phyloP scores from a whole-genome alignment of 2,329 filamentous ascomycete genomes.

The Colletotrichum karsti region DNA sequence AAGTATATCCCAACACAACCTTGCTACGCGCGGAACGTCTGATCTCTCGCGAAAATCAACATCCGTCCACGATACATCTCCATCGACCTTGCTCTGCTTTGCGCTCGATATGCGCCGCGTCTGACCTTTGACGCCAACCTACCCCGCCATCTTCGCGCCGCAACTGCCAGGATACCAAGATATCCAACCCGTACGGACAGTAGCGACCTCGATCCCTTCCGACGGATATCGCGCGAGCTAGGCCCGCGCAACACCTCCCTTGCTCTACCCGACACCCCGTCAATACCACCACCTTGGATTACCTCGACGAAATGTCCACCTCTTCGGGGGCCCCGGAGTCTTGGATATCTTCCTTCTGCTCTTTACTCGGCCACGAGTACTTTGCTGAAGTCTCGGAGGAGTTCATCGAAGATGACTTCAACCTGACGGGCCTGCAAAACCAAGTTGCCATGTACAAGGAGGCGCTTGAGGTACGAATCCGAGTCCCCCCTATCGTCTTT shows the following conservation, averaged over 20 bases:
- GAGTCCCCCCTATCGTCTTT: background rate
- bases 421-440: conserved; percentile 91
- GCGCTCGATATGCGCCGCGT: conserved; percentile 26
- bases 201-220: background rate
- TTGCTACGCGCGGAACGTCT: background rate
- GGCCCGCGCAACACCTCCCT: conserved; percentile 1
- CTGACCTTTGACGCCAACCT: conserved; percentile 19
- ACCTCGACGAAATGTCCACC: conserved; percentile 58
- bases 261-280: conserved; percentile 21
- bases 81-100: background rate
- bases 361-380: conserved; percentile 94
- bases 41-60: background rate
- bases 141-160: conserved; percentile 28
- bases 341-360: conserved; percentile 98
- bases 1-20: background rate
- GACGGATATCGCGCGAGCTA: conserved; percentile 7
- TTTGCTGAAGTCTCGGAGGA: conserved; percentile 99
- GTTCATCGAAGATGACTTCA: conserved; percentile 99
- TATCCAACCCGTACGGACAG: background rate
- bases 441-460: conserved; percentile 99
- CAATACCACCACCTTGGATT: conserved; percentile 32
- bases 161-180: conserved; percentile 14
- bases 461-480: conserved; percentile 77
- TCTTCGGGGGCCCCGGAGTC: conserved; percentile 78
- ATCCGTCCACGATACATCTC: background rate